A percentile compares a stretch with the other conserved stretches of the same genome.
phyloP scores from a whole-genome alignment of 148 eudicot species.

The Rhododendron ovatum region DNA sequence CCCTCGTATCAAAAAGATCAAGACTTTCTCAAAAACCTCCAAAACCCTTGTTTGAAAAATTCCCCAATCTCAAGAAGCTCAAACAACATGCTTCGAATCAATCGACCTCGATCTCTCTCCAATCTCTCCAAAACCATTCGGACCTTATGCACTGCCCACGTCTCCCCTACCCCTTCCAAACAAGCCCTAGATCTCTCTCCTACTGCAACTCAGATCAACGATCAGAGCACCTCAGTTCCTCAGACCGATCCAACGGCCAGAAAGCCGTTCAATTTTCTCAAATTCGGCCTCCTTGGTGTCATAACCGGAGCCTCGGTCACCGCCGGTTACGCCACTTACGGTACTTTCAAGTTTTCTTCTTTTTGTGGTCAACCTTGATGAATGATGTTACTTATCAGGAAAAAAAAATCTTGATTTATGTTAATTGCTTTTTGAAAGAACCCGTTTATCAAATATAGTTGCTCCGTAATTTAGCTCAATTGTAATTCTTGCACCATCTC shows the following conservation, averaged over 20 bases:
- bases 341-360: not conserved
- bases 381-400: too few species aligned
- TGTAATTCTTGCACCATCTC: not conserved
- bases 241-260: not conserved
- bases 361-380: not conserved
- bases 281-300: not conserved
- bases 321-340: conserved; percentile 5
- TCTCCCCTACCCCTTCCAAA: conserved; percentile 7
- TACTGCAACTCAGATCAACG: conserved; percentile 6
- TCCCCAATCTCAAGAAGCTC: not conserved
- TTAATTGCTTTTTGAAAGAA: not conserved
- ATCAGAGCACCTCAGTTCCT: not conserved
- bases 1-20: not conserved
- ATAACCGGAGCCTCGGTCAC: conserved; percentile 5
- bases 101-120: conserved; percentile 7
- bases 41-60: not conserved
- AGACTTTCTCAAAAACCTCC: not conserved
- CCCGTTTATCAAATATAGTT: not conserved
- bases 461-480: not conserved
- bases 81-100: conserved; percentile 4
- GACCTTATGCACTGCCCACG: not conserved
- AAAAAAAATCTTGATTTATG: not conserved
- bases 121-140: not conserved
- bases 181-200: not conserved
- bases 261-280: not conserved